These are phyloP conservation scores for Achlya hypogyna DNA, from an alignment of 352 stramenopile species.

Conservation along the genomic window DNA sequence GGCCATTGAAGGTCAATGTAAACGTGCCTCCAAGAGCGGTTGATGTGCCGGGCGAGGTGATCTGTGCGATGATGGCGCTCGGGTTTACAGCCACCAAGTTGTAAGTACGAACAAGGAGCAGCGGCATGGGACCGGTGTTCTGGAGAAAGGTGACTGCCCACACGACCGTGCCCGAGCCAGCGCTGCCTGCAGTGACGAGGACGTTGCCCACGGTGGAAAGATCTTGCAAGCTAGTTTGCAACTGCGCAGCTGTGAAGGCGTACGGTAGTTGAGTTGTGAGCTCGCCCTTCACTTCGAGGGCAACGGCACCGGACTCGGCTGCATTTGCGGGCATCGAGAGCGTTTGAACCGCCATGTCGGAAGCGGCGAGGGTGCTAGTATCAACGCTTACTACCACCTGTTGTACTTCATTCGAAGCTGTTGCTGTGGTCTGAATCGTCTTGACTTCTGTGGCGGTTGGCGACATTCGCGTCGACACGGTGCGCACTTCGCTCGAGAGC, in stretches of 20 bases:
- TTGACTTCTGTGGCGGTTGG: slow-evolving; percentile 18
- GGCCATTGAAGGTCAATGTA: slow-evolving; percentile 10
- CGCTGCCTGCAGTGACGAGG: background rate
- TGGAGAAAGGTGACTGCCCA: slow-evolving; percentile 10
- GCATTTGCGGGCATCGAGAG: background rate
- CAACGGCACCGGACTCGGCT: background rate
- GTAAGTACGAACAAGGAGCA: background rate
- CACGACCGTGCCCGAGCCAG: background rate
- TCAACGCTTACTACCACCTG: slow-evolving; percentile 15
- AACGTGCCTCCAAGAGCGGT: slow-evolving; percentile 5
- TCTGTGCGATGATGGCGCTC: background rate
- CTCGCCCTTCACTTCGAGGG: slow-evolving; percentile 1
- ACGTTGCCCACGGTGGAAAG: slow-evolving; percentile 6
- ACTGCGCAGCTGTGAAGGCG: background rate
- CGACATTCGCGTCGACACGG: slow-evolving; percentile 8
- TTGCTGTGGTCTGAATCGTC: slow-evolving; percentile 6
- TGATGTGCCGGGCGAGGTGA: background rate
- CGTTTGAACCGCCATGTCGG: slow-evolving; percentile 6
- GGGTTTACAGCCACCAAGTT: background rate
- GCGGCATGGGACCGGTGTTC: background rate
- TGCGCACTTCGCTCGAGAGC: slow-evolving; percentile 2
- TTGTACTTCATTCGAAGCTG: slow-evolving; percentile 10
- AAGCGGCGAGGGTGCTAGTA: background rate
- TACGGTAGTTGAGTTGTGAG: background rate
- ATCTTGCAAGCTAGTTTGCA: slow-evolving; percentile 3